Conservation (phyloP, 768 basidiomycete species). For the Trametes punicea region DNA sequence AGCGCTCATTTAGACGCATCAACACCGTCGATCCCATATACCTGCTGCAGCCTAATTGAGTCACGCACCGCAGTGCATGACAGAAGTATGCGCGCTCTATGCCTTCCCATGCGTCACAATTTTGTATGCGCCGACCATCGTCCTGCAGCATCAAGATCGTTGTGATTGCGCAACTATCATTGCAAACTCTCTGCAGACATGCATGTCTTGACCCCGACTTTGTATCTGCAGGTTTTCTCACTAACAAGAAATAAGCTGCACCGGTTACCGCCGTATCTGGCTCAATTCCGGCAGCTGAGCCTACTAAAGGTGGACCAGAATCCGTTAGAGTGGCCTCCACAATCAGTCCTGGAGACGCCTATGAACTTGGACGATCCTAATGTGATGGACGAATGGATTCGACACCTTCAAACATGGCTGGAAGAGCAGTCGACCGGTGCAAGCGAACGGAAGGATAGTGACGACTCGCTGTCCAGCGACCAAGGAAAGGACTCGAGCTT, state of each 20-base stretch:
- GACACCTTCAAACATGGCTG: slow-evolving; percentile 72
- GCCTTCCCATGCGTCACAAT: too few species aligned
- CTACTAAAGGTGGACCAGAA: slow-evolving; percentile 88
- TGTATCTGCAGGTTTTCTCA: slow-evolving; percentile 84
- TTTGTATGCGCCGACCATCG: too few species aligned
- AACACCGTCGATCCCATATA: too few species aligned
- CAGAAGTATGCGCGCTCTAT: too few species aligned
- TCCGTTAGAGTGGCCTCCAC: slow-evolving; percentile 91
- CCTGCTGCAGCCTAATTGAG: too few species aligned
- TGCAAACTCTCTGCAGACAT: too few species aligned
- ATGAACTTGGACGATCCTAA: slow-evolving; percentile 43
- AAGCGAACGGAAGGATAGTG: slow-evolving; percentile 36
- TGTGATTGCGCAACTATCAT: too few species aligned
- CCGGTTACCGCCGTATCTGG: slow-evolving; percentile 74
- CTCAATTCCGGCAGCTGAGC: slow-evolving; percentile 66
- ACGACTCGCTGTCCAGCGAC: slow-evolving; percentile 47
- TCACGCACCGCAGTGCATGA: too few species aligned
- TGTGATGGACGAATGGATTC: slow-evolving; percentile 70
- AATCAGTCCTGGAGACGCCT: slow-evolving; percentile 44
- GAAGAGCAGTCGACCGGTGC: slow-evolving; percentile 42
- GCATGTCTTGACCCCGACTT: too few species aligned
- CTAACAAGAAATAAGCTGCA: slow-evolving; percentile 83
- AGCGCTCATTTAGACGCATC: too few species aligned
- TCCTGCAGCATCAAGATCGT: too few species aligned
- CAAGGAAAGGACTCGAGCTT: slow-evolving; percentile 39